Conservation (phyloP, 192 early-diverging fungal genomes). For the Lobosporangium transversale region DNA sequence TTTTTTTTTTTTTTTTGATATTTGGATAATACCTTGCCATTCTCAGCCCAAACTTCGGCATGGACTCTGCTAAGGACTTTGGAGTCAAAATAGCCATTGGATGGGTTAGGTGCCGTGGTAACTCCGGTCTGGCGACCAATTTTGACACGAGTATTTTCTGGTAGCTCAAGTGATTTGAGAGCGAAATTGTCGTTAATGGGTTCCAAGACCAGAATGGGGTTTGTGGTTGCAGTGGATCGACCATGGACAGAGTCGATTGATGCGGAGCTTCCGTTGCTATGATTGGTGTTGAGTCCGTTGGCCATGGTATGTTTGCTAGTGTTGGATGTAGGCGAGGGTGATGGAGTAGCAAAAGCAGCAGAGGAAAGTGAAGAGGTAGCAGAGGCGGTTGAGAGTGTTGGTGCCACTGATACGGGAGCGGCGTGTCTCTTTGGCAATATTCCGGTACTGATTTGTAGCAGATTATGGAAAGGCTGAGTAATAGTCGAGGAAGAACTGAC, state of each 20-base stretch:
- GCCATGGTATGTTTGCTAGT: slow-evolving; percentile 1
- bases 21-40: slow-evolving; percentile 59
- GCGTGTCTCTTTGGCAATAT: slow-evolving; percentile 28
- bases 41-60: slow-evolving; percentile 78
- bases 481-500: slow-evolving; percentile 44
- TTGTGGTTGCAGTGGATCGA: not conserved
- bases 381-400: slow-evolving; percentile 21
- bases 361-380: not conserved
- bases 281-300: not conserved
- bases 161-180: slow-evolving; percentile 66
- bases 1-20: not conserved
- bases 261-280: not conserved
- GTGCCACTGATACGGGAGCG: slow-evolving; percentile 17
- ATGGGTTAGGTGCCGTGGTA: slow-evolving; percentile 64
- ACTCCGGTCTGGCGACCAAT: slow-evolving; percentile 77
- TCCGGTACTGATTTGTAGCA: slow-evolving; percentile 32
- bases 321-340: slow-evolving; percentile 12
- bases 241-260: not conserved
- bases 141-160: slow-evolving; percentile 56
- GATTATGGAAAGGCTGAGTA: slow-evolving; percentile 31
- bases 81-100: slow-evolving; percentile 87
- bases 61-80: slow-evolving; percentile 83
- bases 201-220: slow-evolving; percentile 54
- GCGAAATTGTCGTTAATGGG: slow-evolving; percentile 58
- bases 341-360: slow-evolving; percentile 12